Evolutionary conservation across 148 eudicot species (phyloP).

Genomic region (Fagopyrum esculentum): DNA sequence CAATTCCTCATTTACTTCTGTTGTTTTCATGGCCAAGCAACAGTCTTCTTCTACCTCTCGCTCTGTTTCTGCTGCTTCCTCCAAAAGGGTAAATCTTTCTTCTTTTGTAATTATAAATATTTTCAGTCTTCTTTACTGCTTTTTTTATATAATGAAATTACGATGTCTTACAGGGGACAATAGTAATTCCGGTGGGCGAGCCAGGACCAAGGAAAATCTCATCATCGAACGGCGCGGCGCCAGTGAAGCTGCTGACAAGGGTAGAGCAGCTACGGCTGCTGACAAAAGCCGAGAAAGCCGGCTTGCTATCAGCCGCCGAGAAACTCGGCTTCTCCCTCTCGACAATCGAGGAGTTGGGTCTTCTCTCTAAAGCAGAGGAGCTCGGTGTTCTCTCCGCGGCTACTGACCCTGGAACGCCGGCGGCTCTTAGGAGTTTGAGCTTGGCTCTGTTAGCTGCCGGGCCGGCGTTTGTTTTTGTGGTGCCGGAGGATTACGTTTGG

Average conservation of each 20-base stretch:
- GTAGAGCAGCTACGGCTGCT: slow-evolving; percentile 86
- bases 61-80: neutral
- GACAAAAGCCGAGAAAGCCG: slow-evolving; percentile 91
- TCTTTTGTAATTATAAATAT: neutral
- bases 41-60: neutral
- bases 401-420: slow-evolving; percentile 67
- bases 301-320: slow-evolving; percentile 79
- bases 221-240: slow-evolving; percentile 17
- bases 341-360: slow-evolving; percentile 67
- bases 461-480: slow-evolving; percentile 56
- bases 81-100: neutral
- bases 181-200: slow-evolving; percentile 37
- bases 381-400: slow-evolving; percentile 85
- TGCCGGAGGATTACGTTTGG: slow-evolving; percentile 82
- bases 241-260: slow-evolving; percentile 73
- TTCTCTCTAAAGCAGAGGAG: slow-evolving; percentile 87
- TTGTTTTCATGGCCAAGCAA: neutral
- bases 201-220: slow-evolving; percentile 25
- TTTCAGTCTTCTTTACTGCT: neutral
- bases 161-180: slow-evolving; percentile 25
- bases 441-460: slow-evolving; percentile 46
- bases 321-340: slow-evolving; percentile 56
- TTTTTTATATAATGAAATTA: neutral
- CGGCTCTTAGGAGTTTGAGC: slow-evolving; percentile 58
- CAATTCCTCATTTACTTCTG: neutral